Conservation (phyloP, 2,329 filamentous ascomycete species). For the Aspergillus flavus region DNA sequence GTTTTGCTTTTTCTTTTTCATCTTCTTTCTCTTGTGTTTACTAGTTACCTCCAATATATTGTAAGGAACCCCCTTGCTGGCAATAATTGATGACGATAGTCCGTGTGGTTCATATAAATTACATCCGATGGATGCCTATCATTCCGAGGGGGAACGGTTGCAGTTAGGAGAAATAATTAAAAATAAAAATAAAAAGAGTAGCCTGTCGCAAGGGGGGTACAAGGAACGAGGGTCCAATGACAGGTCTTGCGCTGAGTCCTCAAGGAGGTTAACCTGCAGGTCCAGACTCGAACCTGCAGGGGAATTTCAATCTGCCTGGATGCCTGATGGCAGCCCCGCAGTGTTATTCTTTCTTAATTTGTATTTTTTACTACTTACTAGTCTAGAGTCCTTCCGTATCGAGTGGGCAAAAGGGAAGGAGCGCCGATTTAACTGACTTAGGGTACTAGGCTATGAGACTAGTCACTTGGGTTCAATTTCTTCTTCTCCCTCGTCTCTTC, state of each 20-base stretch:
- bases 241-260: not conserved
- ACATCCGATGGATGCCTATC: not conserved
- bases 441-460: not conserved
- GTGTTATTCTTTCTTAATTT: not conserved
- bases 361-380: not conserved
- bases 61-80: not conserved
- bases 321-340: conserved; percentile 1
- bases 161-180: not conserved
- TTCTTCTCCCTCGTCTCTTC: not conserved
- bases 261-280: not conserved
- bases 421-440: not conserved
- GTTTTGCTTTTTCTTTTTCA: conserved; percentile 8
- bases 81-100: not conserved
- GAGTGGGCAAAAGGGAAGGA: not conserved
- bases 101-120: not conserved
- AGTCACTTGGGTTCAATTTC: too few relatives aligned
- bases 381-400: too few relatives aligned
- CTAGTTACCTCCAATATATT: not conserved
- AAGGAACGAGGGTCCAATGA: not conserved
- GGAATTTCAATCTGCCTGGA: not conserved
- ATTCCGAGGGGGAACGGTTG: not conserved
- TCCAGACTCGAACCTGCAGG: conserved; percentile 4
- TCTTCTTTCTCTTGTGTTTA: conserved; percentile 1
- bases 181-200: not conserved
- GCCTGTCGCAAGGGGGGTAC: not conserved